A percentile compares a stretch with the other conserved stretches of the same genome.
Evolutionary conservation across 805 yeast species (phyloP).

Genomic region (Hanseniaspora mollemarum): DNA sequence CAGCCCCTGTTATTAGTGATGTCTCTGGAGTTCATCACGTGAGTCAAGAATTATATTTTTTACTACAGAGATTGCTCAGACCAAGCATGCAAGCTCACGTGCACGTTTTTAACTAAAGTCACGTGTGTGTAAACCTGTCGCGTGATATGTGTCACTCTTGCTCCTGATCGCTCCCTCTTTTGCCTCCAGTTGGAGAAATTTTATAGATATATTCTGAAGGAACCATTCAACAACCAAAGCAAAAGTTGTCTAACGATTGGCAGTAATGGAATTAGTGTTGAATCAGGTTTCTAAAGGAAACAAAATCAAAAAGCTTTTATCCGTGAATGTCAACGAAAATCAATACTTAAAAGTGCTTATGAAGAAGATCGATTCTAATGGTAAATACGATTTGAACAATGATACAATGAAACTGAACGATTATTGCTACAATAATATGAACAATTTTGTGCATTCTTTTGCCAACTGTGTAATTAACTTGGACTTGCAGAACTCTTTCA

Average conservation of each 20-base stretch:
- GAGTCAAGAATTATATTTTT: too few species aligned
- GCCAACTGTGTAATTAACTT: constrained; percentile 3
- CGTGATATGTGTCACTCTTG: too few species aligned
- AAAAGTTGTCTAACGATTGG: too few species aligned
- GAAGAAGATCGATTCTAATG: neutral
- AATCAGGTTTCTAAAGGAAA: constrained; percentile 1
- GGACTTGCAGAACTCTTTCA: constrained; percentile 6
- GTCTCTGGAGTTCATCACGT: too few species aligned
- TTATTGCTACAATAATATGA: neutral
- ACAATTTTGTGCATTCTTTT: neutral
- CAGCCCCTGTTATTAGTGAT: too few species aligned
- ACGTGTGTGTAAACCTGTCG: too few species aligned
- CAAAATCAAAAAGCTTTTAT: constrained; percentile 2
- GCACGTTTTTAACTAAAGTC: too few species aligned
- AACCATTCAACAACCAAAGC: too few species aligned
- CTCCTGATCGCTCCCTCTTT: too few species aligned
- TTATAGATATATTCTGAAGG: neutral
- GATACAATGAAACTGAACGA: neutral
- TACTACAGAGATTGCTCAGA: too few species aligned
- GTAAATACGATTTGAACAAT: neutral
- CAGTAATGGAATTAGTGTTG: constrained; percentile 4
- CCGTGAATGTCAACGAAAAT: constrained; percentile 2
- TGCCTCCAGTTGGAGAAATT: too few species aligned
- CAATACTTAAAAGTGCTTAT: constrained; percentile 4
- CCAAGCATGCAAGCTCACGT: too few species aligned